Evolutionary conservation across 495 filamentous ascomycete species (phyloP).

Genomic region (Elaphomyces granulatus): DNA sequence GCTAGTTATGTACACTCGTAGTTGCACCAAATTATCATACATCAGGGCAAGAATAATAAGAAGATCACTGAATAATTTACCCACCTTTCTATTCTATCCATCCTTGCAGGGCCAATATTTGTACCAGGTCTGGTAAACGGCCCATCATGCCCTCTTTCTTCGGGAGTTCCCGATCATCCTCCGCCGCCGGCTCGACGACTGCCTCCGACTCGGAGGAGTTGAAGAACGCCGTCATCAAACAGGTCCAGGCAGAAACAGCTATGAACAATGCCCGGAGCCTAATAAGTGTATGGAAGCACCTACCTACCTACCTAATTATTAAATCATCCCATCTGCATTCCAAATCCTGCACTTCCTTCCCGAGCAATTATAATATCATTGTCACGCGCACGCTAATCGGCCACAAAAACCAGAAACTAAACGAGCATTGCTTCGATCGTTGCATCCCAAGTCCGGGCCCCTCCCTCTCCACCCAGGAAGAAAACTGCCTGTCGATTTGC

Average conservation of each 20-base stretch:
- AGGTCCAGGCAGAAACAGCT: constrained; percentile 60
- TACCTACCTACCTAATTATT: not conserved
- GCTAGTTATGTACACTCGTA: too few relatives aligned
- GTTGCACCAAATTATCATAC: too few relatives aligned
- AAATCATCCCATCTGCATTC: too few relatives aligned
- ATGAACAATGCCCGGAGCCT: constrained; percentile 59
- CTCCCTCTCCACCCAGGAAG: constrained; percentile 56
- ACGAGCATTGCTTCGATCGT: constrained; percentile 90
- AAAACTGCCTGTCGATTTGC: constrained; percentile 68
- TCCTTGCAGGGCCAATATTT: too few relatives aligned
- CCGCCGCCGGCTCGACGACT: constrained; percentile 15
- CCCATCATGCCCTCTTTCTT: constrained; percentile 14
- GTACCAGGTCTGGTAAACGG: too few relatives aligned
- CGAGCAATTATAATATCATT: too few relatives aligned
- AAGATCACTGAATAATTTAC: too few relatives aligned
- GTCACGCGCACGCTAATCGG: too few relatives aligned
- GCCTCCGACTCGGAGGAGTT: constrained; percentile 38
- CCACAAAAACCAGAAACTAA: constrained; percentile 58
- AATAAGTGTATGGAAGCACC: constrained; percentile 46
- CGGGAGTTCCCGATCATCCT: constrained; percentile 12
- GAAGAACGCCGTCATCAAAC: constrained; percentile 57
- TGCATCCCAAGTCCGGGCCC: constrained; percentile 77
- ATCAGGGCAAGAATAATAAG: too few relatives aligned
- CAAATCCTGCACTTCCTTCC: not conserved
- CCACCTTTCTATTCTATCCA: too few relatives aligned